These are phyloP conservation scores for Neoscytalidium dimidiatum DNA, from an alignment of 2,329 filamentous ascomycete species.

Conservation along the genomic window DNA sequence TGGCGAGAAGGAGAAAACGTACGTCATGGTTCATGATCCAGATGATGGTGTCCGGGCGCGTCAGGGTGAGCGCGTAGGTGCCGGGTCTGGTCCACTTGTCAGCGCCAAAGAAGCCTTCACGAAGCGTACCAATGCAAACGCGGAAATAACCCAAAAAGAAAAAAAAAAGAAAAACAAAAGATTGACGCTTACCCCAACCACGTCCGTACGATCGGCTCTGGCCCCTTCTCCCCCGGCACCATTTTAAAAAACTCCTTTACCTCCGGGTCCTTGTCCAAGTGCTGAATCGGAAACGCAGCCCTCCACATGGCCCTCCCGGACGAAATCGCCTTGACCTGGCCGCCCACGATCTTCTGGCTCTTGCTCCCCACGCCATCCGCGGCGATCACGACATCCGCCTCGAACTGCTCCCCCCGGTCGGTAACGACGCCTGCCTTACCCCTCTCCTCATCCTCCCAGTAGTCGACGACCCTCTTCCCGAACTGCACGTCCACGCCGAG, in stretches of 20 bases:
- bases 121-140: constrained; percentile 18
- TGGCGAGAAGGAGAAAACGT: constrained; percentile 18
- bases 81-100: constrained; percentile 26
- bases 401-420: constrained; percentile 43
- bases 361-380: constrained; percentile 48
- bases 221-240: constrained; percentile 34
- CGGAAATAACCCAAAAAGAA: neutral
- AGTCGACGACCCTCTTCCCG: constrained; percentile 45
- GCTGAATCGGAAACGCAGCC: constrained; percentile 44
- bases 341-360: constrained; percentile 47
- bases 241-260: constrained; percentile 51
- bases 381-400: constrained; percentile 44
- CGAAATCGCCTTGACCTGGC: constrained; percentile 44
- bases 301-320: constrained; percentile 44
- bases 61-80: constrained; percentile 49
- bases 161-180: neutral
- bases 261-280: constrained; percentile 47
- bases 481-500: constrained; percentile 47
- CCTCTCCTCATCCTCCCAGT: constrained; percentile 45
- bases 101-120: constrained; percentile 12
- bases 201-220: constrained; percentile 49
- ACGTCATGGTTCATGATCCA: constrained; percentile 55
- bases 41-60: constrained; percentile 50
- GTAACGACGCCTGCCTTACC: constrained; percentile 38
- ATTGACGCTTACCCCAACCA: constrained; percentile 38